phyloP scores from a whole-genome alignment of 768 basidiomycete species.

The Psilocybe subaeruginosa region DNA sequence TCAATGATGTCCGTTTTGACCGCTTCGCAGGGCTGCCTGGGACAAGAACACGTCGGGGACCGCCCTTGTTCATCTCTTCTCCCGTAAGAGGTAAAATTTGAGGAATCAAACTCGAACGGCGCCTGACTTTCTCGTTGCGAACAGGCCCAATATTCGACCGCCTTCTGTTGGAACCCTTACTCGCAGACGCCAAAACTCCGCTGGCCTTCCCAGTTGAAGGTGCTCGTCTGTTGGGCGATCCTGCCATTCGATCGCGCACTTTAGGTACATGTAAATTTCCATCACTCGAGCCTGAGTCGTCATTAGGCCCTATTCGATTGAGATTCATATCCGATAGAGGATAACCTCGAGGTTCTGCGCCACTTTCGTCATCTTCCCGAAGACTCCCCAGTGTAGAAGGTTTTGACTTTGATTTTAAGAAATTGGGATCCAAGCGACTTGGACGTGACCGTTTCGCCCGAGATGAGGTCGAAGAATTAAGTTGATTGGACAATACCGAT shows the following conservation, averaged over 20 bases:
- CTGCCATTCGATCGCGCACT: slow-evolving; percentile 35
- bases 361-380: slow-evolving; percentile 71
- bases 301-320: slow-evolving; percentile 46
- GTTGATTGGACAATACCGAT: slow-evolving; percentile 35
- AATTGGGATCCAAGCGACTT: slow-evolving; percentile 70
- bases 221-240: slow-evolving; percentile 53
- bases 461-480: slow-evolving; percentile 31
- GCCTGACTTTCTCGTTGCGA: slow-evolving; percentile 70
- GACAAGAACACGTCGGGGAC: slow-evolving; percentile 26
- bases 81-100: slow-evolving; percentile 53
- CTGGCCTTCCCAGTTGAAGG: slow-evolving; percentile 47
- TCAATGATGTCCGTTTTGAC: slow-evolving; percentile 27
- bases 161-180: slow-evolving; percentile 28
- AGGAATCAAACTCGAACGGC: slow-evolving; percentile 85
- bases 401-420: slow-evolving; percentile 62
- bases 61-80: slow-evolving; percentile 34
- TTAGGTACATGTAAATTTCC: slow-evolving; percentile 42
- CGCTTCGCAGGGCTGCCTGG: slow-evolving; percentile 28
- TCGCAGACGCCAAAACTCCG: slow-evolving; percentile 27
- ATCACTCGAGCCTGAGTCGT: slow-evolving; percentile 32
- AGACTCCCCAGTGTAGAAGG: slow-evolving; percentile 55
- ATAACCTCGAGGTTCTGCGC: slow-evolving; percentile 32
- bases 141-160: slow-evolving; percentile 79
- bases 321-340: slow-evolving; percentile 72
- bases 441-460: slow-evolving; percentile 54